Evolutionary conservation across 495 filamentous ascomycete species (phyloP).

Genomic region (Glonium stellatum): DNA sequence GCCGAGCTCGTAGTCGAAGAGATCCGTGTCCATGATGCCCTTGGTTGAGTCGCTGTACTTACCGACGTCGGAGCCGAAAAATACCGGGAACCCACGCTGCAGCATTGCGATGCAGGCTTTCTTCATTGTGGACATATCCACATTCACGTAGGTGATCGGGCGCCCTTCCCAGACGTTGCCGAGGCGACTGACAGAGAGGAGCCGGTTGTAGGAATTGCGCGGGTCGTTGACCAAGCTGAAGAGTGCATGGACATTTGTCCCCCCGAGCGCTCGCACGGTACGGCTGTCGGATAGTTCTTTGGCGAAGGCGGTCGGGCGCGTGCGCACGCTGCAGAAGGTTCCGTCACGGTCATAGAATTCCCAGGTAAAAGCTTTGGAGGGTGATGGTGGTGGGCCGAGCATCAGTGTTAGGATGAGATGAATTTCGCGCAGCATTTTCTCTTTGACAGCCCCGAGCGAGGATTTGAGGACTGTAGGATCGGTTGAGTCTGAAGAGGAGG

Average conservation of each 20-base stretch:
- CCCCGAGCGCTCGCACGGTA: slow-evolving; percentile 44
- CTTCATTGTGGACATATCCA: slow-evolving; percentile 66
- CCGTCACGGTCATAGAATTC: slow-evolving; percentile 63
- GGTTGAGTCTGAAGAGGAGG: slow-evolving; percentile 25
- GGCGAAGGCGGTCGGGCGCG: slow-evolving; percentile 56
- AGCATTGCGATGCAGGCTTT: slow-evolving; percentile 68
- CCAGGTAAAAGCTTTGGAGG: slow-evolving; percentile 64
- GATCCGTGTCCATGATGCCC: slow-evolving; percentile 70
- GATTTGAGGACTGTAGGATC: slow-evolving; percentile 23
- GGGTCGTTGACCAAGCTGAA: slow-evolving; percentile 83
- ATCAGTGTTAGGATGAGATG: slow-evolving; percentile 70
- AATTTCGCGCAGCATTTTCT: slow-evolving; percentile 68
- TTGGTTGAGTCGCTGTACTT: slow-evolving; percentile 58
- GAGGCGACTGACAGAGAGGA: slow-evolving; percentile 68
- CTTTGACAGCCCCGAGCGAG: slow-evolving; percentile 50
- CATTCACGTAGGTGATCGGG: slow-evolving; percentile 72
- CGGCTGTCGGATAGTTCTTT: slow-evolving; percentile 45
- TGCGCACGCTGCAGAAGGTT: slow-evolving; percentile 45
- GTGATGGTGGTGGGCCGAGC: slow-evolving; percentile 67
- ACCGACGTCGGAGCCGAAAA: slow-evolving; percentile 84
- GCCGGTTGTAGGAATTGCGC: slow-evolving; percentile 58
- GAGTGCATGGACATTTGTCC: slow-evolving; percentile 50
- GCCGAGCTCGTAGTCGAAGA: slow-evolving; percentile 69
- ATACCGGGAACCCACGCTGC: slow-evolving; percentile 64
- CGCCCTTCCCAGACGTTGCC: slow-evolving; percentile 71